Evolutionary conservation across 179 eudicot genomes (phyloP).

Genomic region (Beta corolliflora): DNA sequence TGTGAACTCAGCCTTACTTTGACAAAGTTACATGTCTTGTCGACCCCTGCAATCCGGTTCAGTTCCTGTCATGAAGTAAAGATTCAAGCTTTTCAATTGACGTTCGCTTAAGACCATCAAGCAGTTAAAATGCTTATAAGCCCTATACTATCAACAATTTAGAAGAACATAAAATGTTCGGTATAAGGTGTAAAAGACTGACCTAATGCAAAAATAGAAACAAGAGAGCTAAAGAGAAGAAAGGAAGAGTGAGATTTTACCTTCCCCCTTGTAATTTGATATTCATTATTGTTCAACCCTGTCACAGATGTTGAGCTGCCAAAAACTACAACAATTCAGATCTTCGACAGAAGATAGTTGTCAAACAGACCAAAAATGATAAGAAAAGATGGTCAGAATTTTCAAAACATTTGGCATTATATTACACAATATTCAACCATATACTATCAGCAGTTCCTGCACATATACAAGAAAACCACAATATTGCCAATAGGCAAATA

Average conservation of each 20-base stretch:
- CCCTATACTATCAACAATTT: no score
- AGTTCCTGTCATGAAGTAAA: slow-evolving; percentile 53
- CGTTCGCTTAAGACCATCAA: background rate
- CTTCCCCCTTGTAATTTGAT: slow-evolving; percentile 93
- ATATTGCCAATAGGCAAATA: background rate
- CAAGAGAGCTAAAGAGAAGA: background rate
- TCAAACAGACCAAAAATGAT: background rate
- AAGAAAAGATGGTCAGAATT: background rate
- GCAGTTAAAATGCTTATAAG: background rate
- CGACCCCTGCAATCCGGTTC: slow-evolving; percentile 72
- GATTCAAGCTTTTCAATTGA: background rate
- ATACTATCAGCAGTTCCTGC: slow-evolving; percentile 3
- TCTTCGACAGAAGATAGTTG: background rate
- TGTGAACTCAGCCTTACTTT: slow-evolving; percentile 44
- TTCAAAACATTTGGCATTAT: background rate
- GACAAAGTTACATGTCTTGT: slow-evolving; percentile 75
- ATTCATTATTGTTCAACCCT: slow-evolving; percentile 89
- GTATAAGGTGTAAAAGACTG: background rate
- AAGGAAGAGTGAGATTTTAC: slow-evolving; percentile 33
- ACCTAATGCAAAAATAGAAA: background rate
- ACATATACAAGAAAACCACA: background rate
- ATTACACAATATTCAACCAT: background rate
- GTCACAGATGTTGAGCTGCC: slow-evolving; percentile 85
- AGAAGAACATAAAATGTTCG: background rate
- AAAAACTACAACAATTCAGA: slow-evolving; percentile 24